Evolutionary conservation across 2,329 filamentous ascomycete species (phyloP).

Genomic region (Verticillium tricorpus): DNA sequence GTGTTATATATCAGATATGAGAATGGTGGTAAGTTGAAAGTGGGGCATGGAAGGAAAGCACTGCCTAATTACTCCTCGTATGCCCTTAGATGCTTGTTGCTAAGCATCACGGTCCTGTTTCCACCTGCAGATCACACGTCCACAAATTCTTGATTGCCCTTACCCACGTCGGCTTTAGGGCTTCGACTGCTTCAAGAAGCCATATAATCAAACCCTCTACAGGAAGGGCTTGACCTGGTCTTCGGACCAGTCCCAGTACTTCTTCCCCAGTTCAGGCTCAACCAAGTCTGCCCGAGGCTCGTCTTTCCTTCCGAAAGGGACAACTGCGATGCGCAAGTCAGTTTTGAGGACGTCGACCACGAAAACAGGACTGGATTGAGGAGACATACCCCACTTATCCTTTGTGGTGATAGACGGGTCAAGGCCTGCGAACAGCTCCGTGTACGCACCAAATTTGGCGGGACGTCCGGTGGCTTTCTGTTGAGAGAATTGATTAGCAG

Average conservation of each 20-base stretch:
- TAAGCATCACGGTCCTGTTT: no score
- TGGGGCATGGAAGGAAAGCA: no score
- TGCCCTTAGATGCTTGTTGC: no score
- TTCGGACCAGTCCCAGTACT: conserved; percentile 13
- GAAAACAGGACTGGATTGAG: not conserved
- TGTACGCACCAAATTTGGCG: conserved; percentile 31
- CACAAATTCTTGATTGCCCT: no score
- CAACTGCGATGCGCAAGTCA: not conserved
- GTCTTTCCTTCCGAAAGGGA: conserved; percentile 5
- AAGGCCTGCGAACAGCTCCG: conserved; percentile 35
- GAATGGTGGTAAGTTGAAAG: no score
- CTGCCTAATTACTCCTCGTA: no score
- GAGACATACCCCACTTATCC: conserved; percentile 15
- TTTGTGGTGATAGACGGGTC: conserved; percentile 26
- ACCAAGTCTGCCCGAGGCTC: conserved; percentile 3
- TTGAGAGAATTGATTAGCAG: no score
- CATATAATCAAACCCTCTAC: not conserved
- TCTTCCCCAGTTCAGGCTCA: conserved; percentile 4
- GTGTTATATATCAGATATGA: no score
- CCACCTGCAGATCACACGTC: no score
- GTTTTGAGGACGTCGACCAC: not conserved
- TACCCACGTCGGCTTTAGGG: no score
- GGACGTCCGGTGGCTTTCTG: not conserved
- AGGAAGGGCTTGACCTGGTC: conserved; percentile 6
- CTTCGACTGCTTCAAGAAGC: no score